Evolutionary conservation across 768 basidiomycete genomes (phyloP), one percentile per base, ranked within the genome.

Genomic region (Mycena leptocephala): DNA sequence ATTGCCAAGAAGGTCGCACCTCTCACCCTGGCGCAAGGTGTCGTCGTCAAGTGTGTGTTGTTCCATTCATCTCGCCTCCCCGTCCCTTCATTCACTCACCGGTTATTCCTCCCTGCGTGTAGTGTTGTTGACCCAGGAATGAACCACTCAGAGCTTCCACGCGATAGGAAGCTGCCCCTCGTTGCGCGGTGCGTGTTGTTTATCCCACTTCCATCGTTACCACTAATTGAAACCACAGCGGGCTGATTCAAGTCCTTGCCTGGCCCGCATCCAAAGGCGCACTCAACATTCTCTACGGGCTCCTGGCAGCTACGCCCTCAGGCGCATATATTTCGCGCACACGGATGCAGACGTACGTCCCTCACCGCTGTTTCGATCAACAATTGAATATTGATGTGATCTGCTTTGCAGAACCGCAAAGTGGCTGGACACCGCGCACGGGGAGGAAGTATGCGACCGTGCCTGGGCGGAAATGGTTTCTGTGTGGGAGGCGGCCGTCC

Each of bases 51-150:
- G 71, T 65, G 16, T 2, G 66, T 65, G 11, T 56, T 6, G 7
- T 14, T 56, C 2, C 30, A 9, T 18, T n/a, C 10, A 5, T 22
- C 18, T 48, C 28, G 14, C 11, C 26, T 20, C 33, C 18, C 4
- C 5, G 5, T 10, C 35, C 39, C n/a, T n/a, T n/a, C n/a, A n/a
- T n/a, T n/a, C n/a, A n/a, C n/a, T n/a, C n/a, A n/a, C n/a, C n/a
- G n/a, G n/a, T n/a, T n/a, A n/a, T n/a, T n/a, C n/a, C n/a, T n/a
- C n/a, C n/a, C n/a, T n/a, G n/a, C n/a, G n/a, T n/a, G n/a, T n/a
- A 72, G 71, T 53, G 62, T 72, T 6, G 71, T 65, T 14, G 51
- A 65, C 62, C 71, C 71, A 1, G 71, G 62, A 5, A 8, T 72
- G 48, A 22, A 41, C n/a, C n/a, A n/a, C n/a, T 37, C 62, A 5